Evolutionary conservation across 2,329 filamentous ascomycete species (phyloP).

Genomic region (Aspergillus calidoustus): DNA sequence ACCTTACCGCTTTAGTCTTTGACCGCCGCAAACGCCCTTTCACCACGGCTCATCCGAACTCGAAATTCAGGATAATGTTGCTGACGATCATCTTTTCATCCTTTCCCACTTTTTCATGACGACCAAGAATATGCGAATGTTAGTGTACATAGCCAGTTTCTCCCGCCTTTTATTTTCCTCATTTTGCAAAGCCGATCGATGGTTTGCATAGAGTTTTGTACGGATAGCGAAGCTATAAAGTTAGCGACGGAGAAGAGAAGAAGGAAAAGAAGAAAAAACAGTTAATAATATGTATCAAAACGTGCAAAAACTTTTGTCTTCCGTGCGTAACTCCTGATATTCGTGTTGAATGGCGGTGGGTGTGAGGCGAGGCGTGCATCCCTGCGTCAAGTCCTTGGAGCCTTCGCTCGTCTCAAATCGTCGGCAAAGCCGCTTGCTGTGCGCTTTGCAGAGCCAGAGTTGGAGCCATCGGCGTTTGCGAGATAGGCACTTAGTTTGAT

Average conservation of each 20-base stretch:
- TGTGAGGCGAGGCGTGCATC: background rate
- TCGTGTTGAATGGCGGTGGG: background rate
- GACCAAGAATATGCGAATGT: slow-evolving; percentile 34
- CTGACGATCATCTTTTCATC: slow-evolving; percentile 19
- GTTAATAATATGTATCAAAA: slow-evolving; percentile 37
- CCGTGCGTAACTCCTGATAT: background rate
- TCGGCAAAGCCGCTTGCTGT: slow-evolving; percentile 29
- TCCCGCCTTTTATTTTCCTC: slow-evolving; percentile 19
- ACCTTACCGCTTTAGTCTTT: slow-evolving; percentile 10
- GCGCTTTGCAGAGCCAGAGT: slow-evolving; percentile 34
- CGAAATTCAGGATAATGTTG: slow-evolving; percentile 28
- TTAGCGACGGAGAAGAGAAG: slow-evolving; percentile 39
- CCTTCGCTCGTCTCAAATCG: slow-evolving; percentile 35
- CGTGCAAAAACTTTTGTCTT: slow-evolving; percentile 25
- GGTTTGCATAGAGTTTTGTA: slow-evolving; percentile 33
- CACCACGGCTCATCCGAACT: slow-evolving; percentile 20
- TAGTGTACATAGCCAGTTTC: slow-evolving; percentile 44
- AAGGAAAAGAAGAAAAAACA: slow-evolving; percentile 32
- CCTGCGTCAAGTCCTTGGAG: slow-evolving; percentile 26
- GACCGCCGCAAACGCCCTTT: slow-evolving; percentile 15
- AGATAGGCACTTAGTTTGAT: slow-evolving; percentile 38
- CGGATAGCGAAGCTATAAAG: slow-evolving; percentile 44
- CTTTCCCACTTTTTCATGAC: slow-evolving; percentile 26
- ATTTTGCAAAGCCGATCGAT: slow-evolving; percentile 25
- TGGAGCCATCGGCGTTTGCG: slow-evolving; percentile 5